These are phyloP conservation scores for Ogataea saltuana DNA, from an alignment of 805 yeast genomes.

Conservation along the genomic window DNA sequence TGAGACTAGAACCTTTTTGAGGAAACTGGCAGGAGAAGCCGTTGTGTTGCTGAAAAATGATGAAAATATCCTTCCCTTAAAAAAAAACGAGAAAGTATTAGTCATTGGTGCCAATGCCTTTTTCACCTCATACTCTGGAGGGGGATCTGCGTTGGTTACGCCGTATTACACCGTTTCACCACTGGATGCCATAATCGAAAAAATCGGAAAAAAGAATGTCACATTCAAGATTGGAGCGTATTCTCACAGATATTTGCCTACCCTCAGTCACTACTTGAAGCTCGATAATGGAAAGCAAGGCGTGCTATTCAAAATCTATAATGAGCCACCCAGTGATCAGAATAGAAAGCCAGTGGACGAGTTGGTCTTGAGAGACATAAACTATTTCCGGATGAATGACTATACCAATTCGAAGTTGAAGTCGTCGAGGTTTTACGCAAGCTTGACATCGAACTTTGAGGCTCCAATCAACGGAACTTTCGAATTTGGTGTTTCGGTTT, in stretches of 20 bases:
- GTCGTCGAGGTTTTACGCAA: slow-evolving; percentile 45
- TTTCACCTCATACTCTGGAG: slow-evolving; percentile 47
- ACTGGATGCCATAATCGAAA: slow-evolving; percentile 42
- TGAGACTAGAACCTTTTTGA: slow-evolving; percentile 44
- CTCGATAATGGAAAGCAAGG: slow-evolving; percentile 27
- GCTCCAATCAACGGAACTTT: slow-evolving; percentile 52
- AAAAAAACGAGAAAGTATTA: slow-evolving; percentile 42
- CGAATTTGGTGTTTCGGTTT: slow-evolving; percentile 51
- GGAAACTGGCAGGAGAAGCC: slow-evolving; percentile 50
- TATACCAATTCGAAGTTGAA: slow-evolving; percentile 7
- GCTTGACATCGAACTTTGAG: slow-evolving; percentile 43
- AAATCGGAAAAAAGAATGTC: slow-evolving; percentile 30
- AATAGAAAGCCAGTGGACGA: slow-evolving; percentile 22
- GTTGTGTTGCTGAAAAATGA: slow-evolving; percentile 61
- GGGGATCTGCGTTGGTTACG: slow-evolving; percentile 56
- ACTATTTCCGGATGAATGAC: slow-evolving; percentile 14
- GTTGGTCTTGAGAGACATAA: slow-evolving; percentile 11
- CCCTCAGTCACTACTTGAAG: slow-evolving; percentile 29
- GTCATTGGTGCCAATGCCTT: slow-evolving; percentile 46
- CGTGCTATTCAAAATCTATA: slow-evolving; percentile 27
- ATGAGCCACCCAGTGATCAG: slow-evolving; percentile 20
- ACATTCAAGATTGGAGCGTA: slow-evolving; percentile 35
- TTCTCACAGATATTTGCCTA: slow-evolving; percentile 38
- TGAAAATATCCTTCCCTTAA: slow-evolving; percentile 45
- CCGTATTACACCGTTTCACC: slow-evolving; percentile 52